Conservation (phyloP, 768 basidiomycete genomes). For the Serendipita indica region DNA sequence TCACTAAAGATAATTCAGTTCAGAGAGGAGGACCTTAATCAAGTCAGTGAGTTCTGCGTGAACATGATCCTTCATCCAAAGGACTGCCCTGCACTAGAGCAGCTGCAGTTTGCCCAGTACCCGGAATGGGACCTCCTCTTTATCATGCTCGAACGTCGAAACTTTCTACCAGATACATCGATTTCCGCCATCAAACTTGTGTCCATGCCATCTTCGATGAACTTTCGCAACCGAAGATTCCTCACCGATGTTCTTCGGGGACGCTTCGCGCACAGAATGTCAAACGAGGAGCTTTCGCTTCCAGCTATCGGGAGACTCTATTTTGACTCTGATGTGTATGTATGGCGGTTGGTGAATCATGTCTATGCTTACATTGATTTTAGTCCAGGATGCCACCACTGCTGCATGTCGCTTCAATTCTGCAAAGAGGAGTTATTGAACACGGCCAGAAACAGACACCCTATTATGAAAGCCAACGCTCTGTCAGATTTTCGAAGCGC, state of each 20-base stretch:
- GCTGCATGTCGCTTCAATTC: neutral
- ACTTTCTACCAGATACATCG: neutral
- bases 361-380: neutral
- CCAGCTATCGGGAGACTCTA: neutral
- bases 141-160: neutral
- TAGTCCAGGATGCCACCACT: neutral
- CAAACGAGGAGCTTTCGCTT: neutral
- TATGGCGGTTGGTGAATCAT: neutral
- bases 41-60: neutral
- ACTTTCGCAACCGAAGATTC: neutral
- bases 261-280: neutral
- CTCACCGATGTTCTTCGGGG: neutral
- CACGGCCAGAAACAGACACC: neutral
- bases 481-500: neutral
- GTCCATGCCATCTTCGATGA: neutral
- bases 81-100: neutral
- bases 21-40: neutral
- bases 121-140: neutral
- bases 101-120: neutral
- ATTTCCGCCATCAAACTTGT: neutral
- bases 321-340: neutral
- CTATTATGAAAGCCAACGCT: neutral
- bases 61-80: neutral
- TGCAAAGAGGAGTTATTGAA: neutral
- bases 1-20: neutral